A percentile compares a stretch with the other conserved stretches of the same genome.
Evolutionary conservation across 345 rosid genomes (phyloP).

Genomic region (Brassica rapa): DNA sequence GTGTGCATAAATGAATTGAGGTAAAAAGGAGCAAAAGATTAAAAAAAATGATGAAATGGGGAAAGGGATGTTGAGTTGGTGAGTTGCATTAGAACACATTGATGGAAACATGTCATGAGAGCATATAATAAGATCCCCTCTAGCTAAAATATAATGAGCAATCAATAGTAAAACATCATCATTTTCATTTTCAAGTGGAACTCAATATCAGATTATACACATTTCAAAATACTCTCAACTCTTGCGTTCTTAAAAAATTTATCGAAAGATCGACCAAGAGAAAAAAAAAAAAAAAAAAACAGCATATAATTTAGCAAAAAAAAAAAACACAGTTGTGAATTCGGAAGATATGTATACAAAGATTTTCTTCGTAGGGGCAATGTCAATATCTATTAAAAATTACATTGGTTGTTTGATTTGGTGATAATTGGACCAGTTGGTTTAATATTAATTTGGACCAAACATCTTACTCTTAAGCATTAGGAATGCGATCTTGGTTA

Average conservation of each 20-base stretch:
- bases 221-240: background rate
- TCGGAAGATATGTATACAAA: background rate
- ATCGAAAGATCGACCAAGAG: background rate
- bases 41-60: conserved; percentile 53
- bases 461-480: conserved; percentile 5
- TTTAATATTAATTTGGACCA: background rate
- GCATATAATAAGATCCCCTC: conserved; percentile 25
- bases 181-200: conserved; percentile 33
- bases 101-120: conserved; percentile 56
- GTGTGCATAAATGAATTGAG: background rate
- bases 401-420: background rate
- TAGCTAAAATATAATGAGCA: conserved; percentile 26
- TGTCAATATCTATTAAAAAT: background rate
- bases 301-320: background rate
- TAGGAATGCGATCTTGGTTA: background rate
- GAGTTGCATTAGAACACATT: conserved; percentile 51
- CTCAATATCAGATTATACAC: conserved; percentile 9
- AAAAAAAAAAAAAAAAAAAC: background rate
- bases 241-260: background rate
- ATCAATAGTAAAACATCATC: conserved; percentile 39
- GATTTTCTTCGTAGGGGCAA: background rate
- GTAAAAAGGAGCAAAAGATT: conserved; percentile 36
- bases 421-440: background rate
- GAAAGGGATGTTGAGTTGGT: conserved; percentile 60
- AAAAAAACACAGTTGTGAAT: background rate